Evolutionary conservation across 371 early-diverging fungal species (phyloP).

Genomic region (Mortierella sp.): DNA sequence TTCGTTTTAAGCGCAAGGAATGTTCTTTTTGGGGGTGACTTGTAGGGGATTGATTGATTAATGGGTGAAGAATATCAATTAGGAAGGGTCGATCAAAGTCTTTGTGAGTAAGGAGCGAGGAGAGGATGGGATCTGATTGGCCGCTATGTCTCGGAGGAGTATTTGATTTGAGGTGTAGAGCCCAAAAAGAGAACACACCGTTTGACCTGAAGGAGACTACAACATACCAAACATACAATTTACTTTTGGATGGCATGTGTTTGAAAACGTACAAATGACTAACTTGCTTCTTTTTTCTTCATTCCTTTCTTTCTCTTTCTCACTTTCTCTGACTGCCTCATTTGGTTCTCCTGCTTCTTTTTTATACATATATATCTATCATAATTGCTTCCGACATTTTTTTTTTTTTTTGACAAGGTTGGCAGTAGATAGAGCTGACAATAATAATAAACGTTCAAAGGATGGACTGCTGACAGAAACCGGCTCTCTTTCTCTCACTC

Average conservation of each 20-base stretch:
- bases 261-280: not conserved
- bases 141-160: not conserved
- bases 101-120: not conserved
- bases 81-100: not conserved
- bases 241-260: too few species aligned
- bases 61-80: slow-evolving; percentile 5
- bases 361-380: not conserved
- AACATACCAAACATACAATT: too few species aligned
- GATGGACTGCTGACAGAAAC: too few species aligned
- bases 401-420: not conserved
- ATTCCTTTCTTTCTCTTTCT: not conserved
- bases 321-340: not conserved
- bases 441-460: not conserved
- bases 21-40: not conserved
- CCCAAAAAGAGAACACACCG: slow-evolving; percentile 24
- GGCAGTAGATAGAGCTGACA: not conserved
- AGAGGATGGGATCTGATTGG: not conserved
- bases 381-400: not conserved
- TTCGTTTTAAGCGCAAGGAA: not conserved
- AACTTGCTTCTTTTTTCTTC: not conserved
- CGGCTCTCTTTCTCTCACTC: not conserved
- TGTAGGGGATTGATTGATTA: not conserved
- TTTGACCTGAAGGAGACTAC: slow-evolving; percentile 22
- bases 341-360: not conserved
- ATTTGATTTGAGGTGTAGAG: not conserved